Base-by-base conservation (phyloP, 352 stramenopile species). In the Phytophthora quininea region DNA sequence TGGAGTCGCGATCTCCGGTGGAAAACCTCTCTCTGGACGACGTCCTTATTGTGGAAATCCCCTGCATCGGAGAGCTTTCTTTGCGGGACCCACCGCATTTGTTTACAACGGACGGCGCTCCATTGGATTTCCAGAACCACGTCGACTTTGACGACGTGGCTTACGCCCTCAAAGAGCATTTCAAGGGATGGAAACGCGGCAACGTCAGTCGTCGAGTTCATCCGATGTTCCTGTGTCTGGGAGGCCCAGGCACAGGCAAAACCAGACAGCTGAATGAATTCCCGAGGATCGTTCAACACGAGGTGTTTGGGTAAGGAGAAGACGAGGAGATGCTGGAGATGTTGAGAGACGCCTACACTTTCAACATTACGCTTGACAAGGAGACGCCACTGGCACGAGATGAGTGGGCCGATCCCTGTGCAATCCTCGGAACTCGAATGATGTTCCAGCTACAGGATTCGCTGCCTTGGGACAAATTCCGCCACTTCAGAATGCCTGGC, bases 141-240 rank as follows among this genome's bases (percentile, higher is more conserved):
- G 27, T 51, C 14, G 11, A 50, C 19, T 3, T 10, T 42, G 31
- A 14, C 29, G 12, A 45, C 4, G 12, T 59, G n/a, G 29, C 37
- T 27, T 3, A 38, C 1, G 53, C 37, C n/a, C 8, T 59, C 4
- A 29, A 27, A n/a, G 14, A 8, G 24, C 53, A 59, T 40, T 51
- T 31, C n/a, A n/a, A n/a, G n/a, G n/a, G n/a, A n/a, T n/a, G n/a
- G n/a, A n/a, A n/a, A n/a, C n/a, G n/a, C n/a, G n/a, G n/a, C n/a
- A n/a, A n/a, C n/a, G n/a, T n/a, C 29, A 14, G 3, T 31, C 4
- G 29, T 43, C 53, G 48, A 50, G 12, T 40, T n/a, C 53, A 59
- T 92, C 38, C 61, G 19, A 32, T 68, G 32, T 68, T 68, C 49
- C 3, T 68, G 3, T 62, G 53, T 57, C 7, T 53, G 31, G 45